Evolutionary conservation across 2,329 filamentous ascomycete species (phyloP).

Genomic region (Sporothrix phasma): DNA sequence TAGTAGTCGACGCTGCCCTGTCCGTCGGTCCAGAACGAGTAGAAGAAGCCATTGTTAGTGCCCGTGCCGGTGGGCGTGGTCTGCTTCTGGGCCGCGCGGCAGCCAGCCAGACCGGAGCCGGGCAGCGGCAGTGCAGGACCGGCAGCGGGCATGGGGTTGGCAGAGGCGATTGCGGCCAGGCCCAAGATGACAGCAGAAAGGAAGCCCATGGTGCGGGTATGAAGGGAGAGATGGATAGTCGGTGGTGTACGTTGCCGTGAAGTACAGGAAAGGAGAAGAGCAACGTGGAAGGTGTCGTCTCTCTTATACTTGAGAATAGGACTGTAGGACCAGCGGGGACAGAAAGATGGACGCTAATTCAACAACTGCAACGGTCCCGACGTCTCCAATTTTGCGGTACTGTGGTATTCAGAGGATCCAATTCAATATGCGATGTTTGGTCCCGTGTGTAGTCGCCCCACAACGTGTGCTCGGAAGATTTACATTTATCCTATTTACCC

Average conservation of each 20-base stretch:
- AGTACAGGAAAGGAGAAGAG: too few species aligned
- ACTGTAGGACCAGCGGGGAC: too few species aligned
- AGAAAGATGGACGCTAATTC: too few species aligned
- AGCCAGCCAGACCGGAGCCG: background rate
- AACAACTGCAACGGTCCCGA: conserved; percentile 1
- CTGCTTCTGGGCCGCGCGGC: background rate
- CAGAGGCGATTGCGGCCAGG: background rate
- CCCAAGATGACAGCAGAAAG: background rate
- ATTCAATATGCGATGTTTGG: background rate
- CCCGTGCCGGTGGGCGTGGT: conserved; percentile 20
- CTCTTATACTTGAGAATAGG: too few species aligned
- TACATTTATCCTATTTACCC: background rate
- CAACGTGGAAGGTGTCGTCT: too few species aligned
- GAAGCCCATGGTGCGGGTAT: background rate
- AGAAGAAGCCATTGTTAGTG: conserved; percentile 33
- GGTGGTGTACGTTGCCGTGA: too few species aligned
- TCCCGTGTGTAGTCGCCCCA: background rate
- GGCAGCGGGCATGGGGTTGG: background rate
- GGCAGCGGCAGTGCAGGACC: background rate
- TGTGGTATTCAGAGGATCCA: background rate
- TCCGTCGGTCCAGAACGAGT: conserved; percentile 36
- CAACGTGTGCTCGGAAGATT: background rate
- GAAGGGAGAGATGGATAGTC: background rate
- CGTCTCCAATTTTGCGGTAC: background rate
- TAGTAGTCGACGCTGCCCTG: conserved; percentile 31